Conservation (phyloP, 306 rosid genomes). For the Prunus campanulata region DNA sequence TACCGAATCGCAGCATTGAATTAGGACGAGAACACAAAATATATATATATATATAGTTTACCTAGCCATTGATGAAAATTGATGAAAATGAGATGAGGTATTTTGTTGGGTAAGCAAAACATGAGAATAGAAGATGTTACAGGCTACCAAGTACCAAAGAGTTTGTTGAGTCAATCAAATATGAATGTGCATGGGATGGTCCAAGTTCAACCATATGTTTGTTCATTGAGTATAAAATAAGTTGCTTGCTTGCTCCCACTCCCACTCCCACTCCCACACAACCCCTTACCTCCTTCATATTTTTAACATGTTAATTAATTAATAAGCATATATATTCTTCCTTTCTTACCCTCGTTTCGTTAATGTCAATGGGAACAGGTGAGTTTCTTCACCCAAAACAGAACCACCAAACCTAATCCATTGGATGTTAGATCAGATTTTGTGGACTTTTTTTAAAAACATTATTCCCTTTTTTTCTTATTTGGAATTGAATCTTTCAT, state of each 20-base stretch:
- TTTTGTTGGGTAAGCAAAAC: background rate
- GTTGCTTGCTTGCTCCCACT: background rate
- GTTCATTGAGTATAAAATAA: background rate
- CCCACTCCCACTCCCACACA: background rate
- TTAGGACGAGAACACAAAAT: background rate
- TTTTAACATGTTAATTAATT: background rate
- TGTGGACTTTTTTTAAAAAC: constrained; percentile 18
- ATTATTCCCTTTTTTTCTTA: background rate
- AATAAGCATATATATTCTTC: background rate
- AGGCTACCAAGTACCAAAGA: constrained; percentile 7
- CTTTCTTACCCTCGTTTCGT: background rate
- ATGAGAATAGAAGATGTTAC: background rate
- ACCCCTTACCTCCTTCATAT: background rate
- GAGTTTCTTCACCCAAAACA: constrained; percentile 14
- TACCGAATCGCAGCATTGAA: background rate
- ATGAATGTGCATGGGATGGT: background rate
- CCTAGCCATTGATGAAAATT: too few species aligned
- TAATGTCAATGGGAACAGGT: constrained; percentile 23
- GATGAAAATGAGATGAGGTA: background rate
- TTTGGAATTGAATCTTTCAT: background rate
- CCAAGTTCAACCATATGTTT: background rate
- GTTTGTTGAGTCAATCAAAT: background rate
- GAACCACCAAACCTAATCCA: constrained; percentile 19
- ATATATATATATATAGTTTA: too few species aligned
- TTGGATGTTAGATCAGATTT: constrained; percentile 19